These are phyloP conservation scores for Golubevia sp. DNA, from an alignment of 1,284 basidiomycete species.

Conservation along the genomic window DNA sequence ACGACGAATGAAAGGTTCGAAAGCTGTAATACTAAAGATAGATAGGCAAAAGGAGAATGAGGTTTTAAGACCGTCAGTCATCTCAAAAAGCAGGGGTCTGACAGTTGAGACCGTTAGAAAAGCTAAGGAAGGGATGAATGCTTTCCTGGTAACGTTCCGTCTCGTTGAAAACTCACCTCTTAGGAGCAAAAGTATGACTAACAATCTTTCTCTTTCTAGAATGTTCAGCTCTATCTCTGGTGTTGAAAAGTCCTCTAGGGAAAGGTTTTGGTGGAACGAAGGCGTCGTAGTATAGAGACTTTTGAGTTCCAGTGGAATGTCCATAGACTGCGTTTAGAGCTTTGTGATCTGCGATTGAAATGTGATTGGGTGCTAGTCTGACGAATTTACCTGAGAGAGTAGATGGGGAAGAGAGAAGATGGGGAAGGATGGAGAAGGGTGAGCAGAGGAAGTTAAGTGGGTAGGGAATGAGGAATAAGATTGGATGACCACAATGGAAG, in stretches of 20 bases:
- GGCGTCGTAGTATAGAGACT: conserved; percentile 71
- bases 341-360: conserved; percentile 75
- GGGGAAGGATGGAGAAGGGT: too few species aligned
- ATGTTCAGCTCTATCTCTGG: conserved; percentile 78
- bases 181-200: conserved; percentile 76
- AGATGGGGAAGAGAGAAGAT: neutral
- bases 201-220: conserved; percentile 87
- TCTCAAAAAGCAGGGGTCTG: too few species aligned
- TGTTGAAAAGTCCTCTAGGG: conserved; percentile 74
- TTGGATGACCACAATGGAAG: too few species aligned
- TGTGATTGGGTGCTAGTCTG: conserved; percentile 84
- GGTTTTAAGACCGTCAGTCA: too few species aligned
- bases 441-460: too few species aligned
- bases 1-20: conserved; percentile 48
- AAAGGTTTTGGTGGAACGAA: conserved; percentile 65
- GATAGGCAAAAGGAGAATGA: too few species aligned
- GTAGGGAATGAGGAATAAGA: too few species aligned
- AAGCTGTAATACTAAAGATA: conserved; percentile 34
- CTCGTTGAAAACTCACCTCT: neutral
- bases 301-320: conserved; percentile 39
- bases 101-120: conserved; percentile 76
- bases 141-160: too few species aligned
- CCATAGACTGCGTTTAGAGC: conserved; percentile 34
- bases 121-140: conserved; percentile 70
- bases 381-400: conserved; percentile 70